Evolutionary conservation across 805 yeast genomes (phyloP).

Genomic region (Ogataea haglerorum): DNA sequence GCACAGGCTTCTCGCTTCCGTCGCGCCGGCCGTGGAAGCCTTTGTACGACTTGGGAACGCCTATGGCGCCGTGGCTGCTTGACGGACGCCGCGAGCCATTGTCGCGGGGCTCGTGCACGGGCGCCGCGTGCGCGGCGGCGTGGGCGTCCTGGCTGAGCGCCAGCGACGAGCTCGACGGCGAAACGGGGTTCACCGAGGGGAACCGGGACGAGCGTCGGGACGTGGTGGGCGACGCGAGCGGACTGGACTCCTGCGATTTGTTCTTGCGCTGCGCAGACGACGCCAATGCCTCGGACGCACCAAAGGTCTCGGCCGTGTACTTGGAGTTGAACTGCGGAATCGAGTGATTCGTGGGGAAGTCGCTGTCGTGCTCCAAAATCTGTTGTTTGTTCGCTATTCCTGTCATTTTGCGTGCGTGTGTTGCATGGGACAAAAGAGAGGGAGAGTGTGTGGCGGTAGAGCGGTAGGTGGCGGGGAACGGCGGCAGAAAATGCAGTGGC

Average conservation of each 20-base stretch:
- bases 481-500: not conserved
- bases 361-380: conserved; percentile 4
- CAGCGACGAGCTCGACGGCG: conserved; percentile 16
- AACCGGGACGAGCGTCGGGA: conserved; percentile 22
- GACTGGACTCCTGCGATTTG: conserved; percentile 12
- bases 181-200: conserved; percentile 9
- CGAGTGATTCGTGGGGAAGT: conserved; percentile 7
- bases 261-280: conserved; percentile 1
- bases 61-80: not conserved
- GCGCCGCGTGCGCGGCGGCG: not conserved
- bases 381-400: conserved; percentile 5
- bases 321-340: conserved; percentile 18
- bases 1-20: conserved; percentile 12
- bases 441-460: not conserved
- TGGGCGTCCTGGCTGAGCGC: conserved; percentile 1
- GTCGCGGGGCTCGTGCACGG: too few relatives aligned
- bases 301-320: conserved; percentile 13
- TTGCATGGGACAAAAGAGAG: too few relatives aligned
- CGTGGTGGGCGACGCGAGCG: conserved; percentile 17
- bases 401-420: not conserved
- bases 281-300: conserved; percentile 1
- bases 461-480: too few relatives aligned
- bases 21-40: conserved; percentile 30
- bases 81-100: too few relatives aligned
- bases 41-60: conserved; percentile 24